Evolutionary conservation across 192 early-diverging fungal species (phyloP).

Genomic region (Coemansia sp.): DNA sequence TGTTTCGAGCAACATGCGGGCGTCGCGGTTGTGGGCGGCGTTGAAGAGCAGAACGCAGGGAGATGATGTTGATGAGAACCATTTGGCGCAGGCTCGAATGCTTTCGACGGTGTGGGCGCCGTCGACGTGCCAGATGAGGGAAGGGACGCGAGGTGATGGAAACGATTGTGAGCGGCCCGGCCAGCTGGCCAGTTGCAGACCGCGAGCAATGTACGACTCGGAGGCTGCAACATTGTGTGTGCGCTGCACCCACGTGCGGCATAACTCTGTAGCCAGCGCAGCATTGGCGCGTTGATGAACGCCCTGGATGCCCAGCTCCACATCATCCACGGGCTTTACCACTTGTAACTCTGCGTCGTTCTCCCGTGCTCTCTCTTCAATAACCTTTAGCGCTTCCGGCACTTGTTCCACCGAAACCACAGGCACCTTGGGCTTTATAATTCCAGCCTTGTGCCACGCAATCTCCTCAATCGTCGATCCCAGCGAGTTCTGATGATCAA

Average conservation of each 20-base stretch:
- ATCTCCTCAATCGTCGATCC: conserved; percentile 75
- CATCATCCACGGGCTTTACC: conserved; percentile 11
- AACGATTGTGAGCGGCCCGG: conserved; percentile 88
- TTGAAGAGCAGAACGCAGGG: conserved; percentile 82
- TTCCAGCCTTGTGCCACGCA: conserved; percentile 85
- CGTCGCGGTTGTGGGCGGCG: conserved; percentile 75
- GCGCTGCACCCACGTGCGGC: conserved; percentile 65
- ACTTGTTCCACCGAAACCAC: conserved; percentile 73
- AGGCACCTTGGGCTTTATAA: conserved; percentile 72
- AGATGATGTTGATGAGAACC: conserved; percentile 39
- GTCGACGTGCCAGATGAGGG: conserved; percentile 79
- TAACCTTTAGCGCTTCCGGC: conserved; percentile 63
- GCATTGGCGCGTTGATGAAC: conserved; percentile 86
- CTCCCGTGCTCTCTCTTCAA: conserved; percentile 70
- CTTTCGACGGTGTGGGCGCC: conserved; percentile 95
- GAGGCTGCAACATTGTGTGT: conserved; percentile 4
- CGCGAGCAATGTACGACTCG: conserved; percentile 31
- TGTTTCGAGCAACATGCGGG: conserved; percentile 62
- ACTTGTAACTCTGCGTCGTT: conserved; percentile 52
- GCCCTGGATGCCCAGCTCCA: conserved; percentile 70
- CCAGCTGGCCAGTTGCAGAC: conserved; percentile 71
- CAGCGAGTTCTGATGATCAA: conserved; percentile 71
- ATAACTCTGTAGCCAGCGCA: conserved; percentile 71
- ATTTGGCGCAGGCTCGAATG: conserved; percentile 60
- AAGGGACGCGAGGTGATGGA: conserved; percentile 43